Base-by-base conservation (phyloP, 139 green algal genomes). In the Spirogloea muscicola region DNA sequence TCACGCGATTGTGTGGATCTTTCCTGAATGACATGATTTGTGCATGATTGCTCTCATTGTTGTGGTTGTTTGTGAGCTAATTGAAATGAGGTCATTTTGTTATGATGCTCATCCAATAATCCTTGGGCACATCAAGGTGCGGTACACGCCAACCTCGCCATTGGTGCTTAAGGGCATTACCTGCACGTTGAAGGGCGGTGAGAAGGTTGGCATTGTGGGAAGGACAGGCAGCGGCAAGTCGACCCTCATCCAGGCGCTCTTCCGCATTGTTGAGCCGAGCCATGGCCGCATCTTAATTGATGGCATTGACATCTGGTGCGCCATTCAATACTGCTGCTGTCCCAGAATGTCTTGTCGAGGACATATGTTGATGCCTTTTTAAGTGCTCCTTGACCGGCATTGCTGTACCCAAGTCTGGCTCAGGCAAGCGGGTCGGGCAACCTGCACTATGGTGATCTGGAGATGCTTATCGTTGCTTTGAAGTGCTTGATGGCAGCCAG, bases 221-320 rank as follows among this genome's bases (percentile, higher is more conserved):
- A 82, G 88, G 49, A 91, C 88, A 2, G 87, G 82, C 55, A 46
- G n/a, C 33, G 87, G 88, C 38, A 93, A 91, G 84, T 86, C 68
- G 49, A 86, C 77, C 27, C 60, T 93, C 43, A 83, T 92, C 43
- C 78, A 87, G 34, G 75, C 82, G 16, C 77, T 93, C 38, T 89
- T 90, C 78, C 68, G 87, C 10, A 70, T 93, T 67, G 87, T 91
- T 27, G 83, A 81, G 58, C 46, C 58, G 1, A 39, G 40, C 27
- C 42, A 68, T 0, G 93, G 92, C 21, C 58, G 37, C 29, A 90
- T 98, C 61, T 46, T 83, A 37, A 90, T 98, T 59, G 93, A 98
- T 69, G 87, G 84, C 21, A 16, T 95, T 2, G 87, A 98, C 81
- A 73, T n/a, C n/a, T n/a, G n/a, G n/a, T n/a, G n/a, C n/a, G n/a